Percentiles rank a stretch among this genome's conserved stretches.
phyloP scores from a whole-genome alignment of 345 rosid genomes.

The Schrenkiella parvula region DNA sequence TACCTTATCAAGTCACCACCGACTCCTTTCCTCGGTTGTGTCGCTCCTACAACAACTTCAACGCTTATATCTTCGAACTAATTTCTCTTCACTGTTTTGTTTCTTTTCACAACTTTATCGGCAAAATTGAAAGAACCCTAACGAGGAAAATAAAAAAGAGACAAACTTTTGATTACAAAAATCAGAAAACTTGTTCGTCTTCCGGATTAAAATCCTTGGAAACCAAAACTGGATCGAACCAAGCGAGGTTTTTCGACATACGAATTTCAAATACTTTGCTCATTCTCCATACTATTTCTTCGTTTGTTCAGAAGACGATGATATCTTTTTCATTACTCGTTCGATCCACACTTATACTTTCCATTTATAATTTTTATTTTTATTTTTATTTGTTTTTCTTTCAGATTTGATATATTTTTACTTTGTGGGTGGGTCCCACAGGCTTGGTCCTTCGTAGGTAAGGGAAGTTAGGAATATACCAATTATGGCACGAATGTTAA shows the following conservation, averaged over 20 bases:
- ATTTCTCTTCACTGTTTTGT: not conserved
- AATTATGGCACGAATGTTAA: not conserved
- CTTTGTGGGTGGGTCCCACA: not conserved
- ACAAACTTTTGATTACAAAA: not conserved
- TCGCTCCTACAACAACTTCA: not conserved
- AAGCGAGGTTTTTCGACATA: not conserved
- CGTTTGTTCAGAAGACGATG: slow-evolving; percentile 10
- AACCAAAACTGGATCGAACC: slow-evolving; percentile 9
- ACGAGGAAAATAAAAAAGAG: not conserved
- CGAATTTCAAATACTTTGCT: not conserved
- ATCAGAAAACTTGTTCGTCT: not conserved
- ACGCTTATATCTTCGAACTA: not conserved
- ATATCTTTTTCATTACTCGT: slow-evolving; percentile 28
- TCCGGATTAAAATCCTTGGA: not conserved
- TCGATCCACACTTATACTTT: slow-evolving; percentile 15
- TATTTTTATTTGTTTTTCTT: not conserved
- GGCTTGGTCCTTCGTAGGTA: slow-evolving; percentile 1
- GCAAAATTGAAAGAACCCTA: slow-evolving; percentile 27
- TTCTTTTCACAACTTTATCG: not conserved
- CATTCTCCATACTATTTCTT: not conserved
- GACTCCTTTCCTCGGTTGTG: not conserved
- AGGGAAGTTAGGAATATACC: slow-evolving; percentile 22
- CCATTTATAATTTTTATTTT: not conserved
- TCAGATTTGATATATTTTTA: not conserved
- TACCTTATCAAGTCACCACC: slow-evolving; percentile 23